These are phyloP conservation scores for Spathaspora sp. DNA, from an alignment of 1,139 yeast species.

Conservation along the genomic window DNA sequence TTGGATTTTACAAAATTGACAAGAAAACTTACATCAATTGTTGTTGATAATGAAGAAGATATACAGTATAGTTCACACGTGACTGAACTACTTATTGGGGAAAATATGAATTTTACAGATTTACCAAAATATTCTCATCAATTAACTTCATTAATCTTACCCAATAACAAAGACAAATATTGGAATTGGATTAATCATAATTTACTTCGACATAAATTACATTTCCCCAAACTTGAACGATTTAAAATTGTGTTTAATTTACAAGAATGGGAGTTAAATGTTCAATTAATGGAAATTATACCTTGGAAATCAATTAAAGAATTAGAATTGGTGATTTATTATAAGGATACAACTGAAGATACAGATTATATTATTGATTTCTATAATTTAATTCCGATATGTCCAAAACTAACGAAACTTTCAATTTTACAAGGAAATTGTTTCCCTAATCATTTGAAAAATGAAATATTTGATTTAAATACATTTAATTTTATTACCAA, in stretches of 20 bases:
- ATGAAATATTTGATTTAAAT: constrained; percentile 58
- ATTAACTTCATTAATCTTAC: constrained; percentile 18
- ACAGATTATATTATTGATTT: constrained; percentile 44
- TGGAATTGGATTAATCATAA: constrained; percentile 17
- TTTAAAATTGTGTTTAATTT: constrained; percentile 20
- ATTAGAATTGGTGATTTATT: constrained; percentile 27
- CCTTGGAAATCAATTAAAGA: constrained; percentile 20
- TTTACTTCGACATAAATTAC: constrained; percentile 6
- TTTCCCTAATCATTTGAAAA: constrained; percentile 38
- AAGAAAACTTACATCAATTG: constrained; percentile 10
- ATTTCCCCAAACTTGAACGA: constrained; percentile 13
- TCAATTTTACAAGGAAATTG: constrained; percentile 47
- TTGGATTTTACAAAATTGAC: constrained; percentile 9
- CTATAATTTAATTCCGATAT: constrained; percentile 21
- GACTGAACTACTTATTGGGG: constrained; percentile 13
- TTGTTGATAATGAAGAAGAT: constrained; percentile 12
- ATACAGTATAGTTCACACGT: constrained; percentile 3
- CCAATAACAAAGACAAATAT: constrained; percentile 14
- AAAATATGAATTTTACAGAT: constrained; percentile 3
- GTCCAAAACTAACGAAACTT: constrained; percentile 31
- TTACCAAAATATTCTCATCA: constrained; percentile 5
- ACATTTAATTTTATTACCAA: constrained; percentile 43
- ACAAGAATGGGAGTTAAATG: constrained; percentile 8
- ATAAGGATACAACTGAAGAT: constrained; percentile 34
- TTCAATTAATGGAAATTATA: constrained; percentile 11